Evolutionary conservation across 805 yeast genomes (phyloP).

Genomic region (Myxozyma monticola): DNA sequence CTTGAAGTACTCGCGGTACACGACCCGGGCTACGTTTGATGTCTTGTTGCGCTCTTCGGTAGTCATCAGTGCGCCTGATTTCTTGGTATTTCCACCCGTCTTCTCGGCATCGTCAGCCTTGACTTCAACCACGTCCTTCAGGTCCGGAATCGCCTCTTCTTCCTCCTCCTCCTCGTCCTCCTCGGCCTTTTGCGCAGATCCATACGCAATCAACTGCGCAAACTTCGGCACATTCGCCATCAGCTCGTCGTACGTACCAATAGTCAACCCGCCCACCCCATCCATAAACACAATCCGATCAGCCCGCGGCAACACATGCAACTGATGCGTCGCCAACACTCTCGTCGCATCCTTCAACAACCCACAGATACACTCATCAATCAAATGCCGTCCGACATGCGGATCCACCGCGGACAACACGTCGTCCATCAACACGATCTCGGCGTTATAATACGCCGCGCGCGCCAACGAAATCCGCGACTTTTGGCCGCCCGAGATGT

Average conservation of each 20-base stretch:
- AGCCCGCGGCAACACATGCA: slow-evolving; percentile 67
- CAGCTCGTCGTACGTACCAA: slow-evolving; percentile 63
- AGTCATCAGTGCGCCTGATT: slow-evolving; percentile 33
- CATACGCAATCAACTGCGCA: slow-evolving; percentile 41
- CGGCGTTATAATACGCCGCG: slow-evolving; percentile 68
- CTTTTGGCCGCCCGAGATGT: slow-evolving; percentile 88
- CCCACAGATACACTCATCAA: slow-evolving; percentile 67
- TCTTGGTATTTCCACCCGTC: slow-evolving; percentile 29
- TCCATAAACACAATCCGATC: slow-evolving; percentile 64
- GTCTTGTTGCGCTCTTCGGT: slow-evolving; percentile 16
- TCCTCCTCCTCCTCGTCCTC: slow-evolving; percentile 29
- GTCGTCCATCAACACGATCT: slow-evolving; percentile 72
- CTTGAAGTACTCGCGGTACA: slow-evolving; percentile 13
- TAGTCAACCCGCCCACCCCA: slow-evolving; percentile 56
- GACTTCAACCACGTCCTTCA: slow-evolving; percentile 18
- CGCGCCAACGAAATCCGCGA: slow-evolving; percentile 83
- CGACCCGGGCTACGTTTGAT: slow-evolving; percentile 5
- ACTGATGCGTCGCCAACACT: slow-evolving; percentile 80
- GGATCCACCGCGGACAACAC: slow-evolving; percentile 88
- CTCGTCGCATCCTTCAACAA: slow-evolving; percentile 60
- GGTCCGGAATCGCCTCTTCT: slow-evolving; percentile 33
- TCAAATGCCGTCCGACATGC: slow-evolving; percentile 74
- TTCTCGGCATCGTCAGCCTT: slow-evolving; percentile 25
- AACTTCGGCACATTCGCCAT: slow-evolving; percentile 44
- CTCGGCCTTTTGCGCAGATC: slow-evolving; percentile 17